Conservation (phyloP, 371 early-diverging fungal species). For the Mucor racemosus region DNA sequence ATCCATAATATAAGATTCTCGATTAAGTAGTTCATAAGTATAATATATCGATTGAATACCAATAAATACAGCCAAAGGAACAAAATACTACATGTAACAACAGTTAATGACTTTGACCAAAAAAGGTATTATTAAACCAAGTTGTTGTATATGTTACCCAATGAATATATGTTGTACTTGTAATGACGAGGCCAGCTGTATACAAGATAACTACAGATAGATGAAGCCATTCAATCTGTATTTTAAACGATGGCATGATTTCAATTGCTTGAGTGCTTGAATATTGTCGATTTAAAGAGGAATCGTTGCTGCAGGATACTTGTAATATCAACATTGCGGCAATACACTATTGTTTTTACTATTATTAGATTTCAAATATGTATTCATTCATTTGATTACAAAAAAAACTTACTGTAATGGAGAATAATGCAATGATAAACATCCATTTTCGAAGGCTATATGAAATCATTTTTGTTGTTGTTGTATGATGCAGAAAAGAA, state of each 20-base stretch:
- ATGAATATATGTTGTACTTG: slow-evolving; percentile 4
- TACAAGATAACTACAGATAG: slow-evolving; percentile 4
- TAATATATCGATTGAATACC: slow-evolving; percentile 9
- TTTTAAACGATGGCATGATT: slow-evolving; percentile 6
- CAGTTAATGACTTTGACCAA: background rate
- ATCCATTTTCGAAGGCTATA: slow-evolving; percentile 7
- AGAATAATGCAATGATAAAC: slow-evolving; percentile 11
- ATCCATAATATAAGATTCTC: slow-evolving; percentile 14
- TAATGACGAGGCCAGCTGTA: background rate
- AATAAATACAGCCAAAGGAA: slow-evolving; percentile 13
- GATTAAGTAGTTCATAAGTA: slow-evolving; percentile 6
- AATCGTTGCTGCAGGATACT: background rate
- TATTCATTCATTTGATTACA: too few species aligned
- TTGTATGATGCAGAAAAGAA: background rate
- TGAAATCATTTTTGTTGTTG: slow-evolving; percentile 9
- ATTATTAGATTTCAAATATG: background rate
- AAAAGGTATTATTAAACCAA: slow-evolving; percentile 5
- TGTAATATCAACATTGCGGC: slow-evolving; percentile 3
- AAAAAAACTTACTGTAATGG: slow-evolving; percentile 1
- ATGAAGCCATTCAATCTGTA: slow-evolving; percentile 12
- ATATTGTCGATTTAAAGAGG: background rate
- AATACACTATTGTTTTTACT: slow-evolving; percentile 1
- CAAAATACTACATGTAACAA: slow-evolving; percentile 2
- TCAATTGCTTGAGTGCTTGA: background rate
- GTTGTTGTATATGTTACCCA: slow-evolving; percentile 5